Conservation (phyloP, 1,284 basidiomycete species). For the Malassezia slooffiae region DNA sequence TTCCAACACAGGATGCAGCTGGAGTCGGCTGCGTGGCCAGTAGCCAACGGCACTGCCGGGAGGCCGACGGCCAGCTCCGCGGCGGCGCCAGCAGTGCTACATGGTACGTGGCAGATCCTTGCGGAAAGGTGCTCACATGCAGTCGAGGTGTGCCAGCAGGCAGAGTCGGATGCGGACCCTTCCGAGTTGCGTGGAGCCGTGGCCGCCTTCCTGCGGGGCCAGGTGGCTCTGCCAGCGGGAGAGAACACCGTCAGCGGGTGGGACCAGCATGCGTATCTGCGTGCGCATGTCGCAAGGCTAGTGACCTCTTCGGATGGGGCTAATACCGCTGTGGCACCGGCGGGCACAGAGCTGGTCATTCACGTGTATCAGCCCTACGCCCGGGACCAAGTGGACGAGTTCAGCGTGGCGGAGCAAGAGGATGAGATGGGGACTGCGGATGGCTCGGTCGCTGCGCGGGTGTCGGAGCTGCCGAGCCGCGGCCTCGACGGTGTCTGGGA, state of each 20-base stretch:
- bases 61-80: no score
- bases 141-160: slow-evolving; percentile 8
- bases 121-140: neutral
- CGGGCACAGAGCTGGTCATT: slow-evolving; percentile 48
- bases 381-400: slow-evolving; percentile 64
- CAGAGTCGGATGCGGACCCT: neutral
- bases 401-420: slow-evolving; percentile 53
- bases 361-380: slow-evolving; percentile 76
- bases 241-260: no score
- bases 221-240: no score
- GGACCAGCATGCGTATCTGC: no score
- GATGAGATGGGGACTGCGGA: slow-evolving; percentile 51
- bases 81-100: no score
- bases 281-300: no score
- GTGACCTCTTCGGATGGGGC: no score
- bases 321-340: neutral
- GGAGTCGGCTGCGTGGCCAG: no score
- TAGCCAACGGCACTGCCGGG: no score
- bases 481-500: slow-evolving; percentile 78
- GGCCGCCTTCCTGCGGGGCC: neutral
- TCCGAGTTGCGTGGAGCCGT: neutral
- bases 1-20: no score
- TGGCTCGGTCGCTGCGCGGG: slow-evolving; percentile 66
- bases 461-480: slow-evolving; percentile 70
- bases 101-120: slow-evolving; percentile 1